Evolutionary conservation across 2,329 filamentous ascomycete genomes (phyloP).

Genomic region (Colletotrichum musicola): DNA sequence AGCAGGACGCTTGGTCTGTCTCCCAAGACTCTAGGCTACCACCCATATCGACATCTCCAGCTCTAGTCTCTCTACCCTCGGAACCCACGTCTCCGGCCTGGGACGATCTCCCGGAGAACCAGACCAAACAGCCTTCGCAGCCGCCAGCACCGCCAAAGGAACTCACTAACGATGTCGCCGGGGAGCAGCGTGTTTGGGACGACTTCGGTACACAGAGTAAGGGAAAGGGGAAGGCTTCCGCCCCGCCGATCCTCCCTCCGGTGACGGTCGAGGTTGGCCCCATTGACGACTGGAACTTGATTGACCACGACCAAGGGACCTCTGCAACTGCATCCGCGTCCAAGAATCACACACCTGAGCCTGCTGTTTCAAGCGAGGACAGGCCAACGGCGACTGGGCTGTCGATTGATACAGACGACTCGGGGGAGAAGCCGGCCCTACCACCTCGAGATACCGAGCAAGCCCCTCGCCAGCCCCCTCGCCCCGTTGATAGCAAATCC

Average conservation of each 20-base stretch:
- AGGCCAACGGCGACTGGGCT: neutral
- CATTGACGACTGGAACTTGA: slow-evolving; percentile 65
- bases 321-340: neutral
- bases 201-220: slow-evolving; percentile 57
- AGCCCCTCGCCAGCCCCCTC: slow-evolving; percentile 52
- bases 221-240: slow-evolving; percentile 54
- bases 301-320: slow-evolving; percentile 25
- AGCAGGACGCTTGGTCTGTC: slow-evolving; percentile 50
- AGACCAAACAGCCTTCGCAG: slow-evolving; percentile 41
- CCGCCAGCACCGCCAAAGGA: slow-evolving; percentile 42
- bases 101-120: slow-evolving; percentile 50
- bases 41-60: slow-evolving; percentile 39
- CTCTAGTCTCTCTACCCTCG: slow-evolving; percentile 50
- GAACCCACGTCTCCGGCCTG: slow-evolving; percentile 53
- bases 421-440: slow-evolving; percentile 47
- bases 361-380: neutral
- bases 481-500: slow-evolving; percentile 59
- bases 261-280: slow-evolving; percentile 39
- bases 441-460: slow-evolving; percentile 52
- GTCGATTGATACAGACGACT: neutral
- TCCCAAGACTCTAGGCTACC: slow-evolving; percentile 33
- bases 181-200: slow-evolving; percentile 64
- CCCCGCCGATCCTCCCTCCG: slow-evolving; percentile 40
- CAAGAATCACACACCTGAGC: neutral
- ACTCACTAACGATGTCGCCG: slow-evolving; percentile 50